These are phyloP conservation scores for Exserohilum rostratum DNA, from an alignment of 2,329 filamentous ascomycete genomes.

Conservation along the genomic window DNA sequence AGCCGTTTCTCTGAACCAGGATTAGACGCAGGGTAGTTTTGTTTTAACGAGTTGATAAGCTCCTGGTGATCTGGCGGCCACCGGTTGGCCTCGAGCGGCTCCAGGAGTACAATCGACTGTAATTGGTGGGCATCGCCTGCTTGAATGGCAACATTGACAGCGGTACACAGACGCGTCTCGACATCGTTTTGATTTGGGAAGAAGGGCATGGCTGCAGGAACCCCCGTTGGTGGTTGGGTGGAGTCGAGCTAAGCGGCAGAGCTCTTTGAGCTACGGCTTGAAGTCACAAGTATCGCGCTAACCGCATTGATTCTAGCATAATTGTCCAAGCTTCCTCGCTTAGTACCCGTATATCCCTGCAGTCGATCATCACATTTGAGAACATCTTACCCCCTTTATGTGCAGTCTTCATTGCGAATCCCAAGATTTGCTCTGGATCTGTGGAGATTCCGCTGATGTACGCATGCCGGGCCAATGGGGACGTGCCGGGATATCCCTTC, in stretches of 20 bases:
- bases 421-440: not conserved
- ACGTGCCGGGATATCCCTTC: not conserved
- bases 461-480: no score
- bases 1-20: slow-evolving; percentile 28
- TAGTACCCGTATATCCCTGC: slow-evolving; percentile 11
- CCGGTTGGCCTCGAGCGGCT: slow-evolving; percentile 26
- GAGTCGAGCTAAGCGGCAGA: slow-evolving; percentile 13
- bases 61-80: slow-evolving; percentile 36
- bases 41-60: slow-evolving; percentile 34
- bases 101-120: slow-evolving; percentile 37
- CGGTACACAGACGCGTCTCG: slow-evolving; percentile 34
- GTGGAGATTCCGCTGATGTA: not conserved
- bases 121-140: slow-evolving; percentile 30
- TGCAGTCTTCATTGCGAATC: not conserved
- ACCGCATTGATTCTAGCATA: not conserved
- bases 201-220: slow-evolving; percentile 26
- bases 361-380: slow-evolving; percentile 2
- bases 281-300: slow-evolving; percentile 14
- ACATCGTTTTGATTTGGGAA: slow-evolving; percentile 30
- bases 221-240: slow-evolving; percentile 15
- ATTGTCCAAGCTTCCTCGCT: slow-evolving; percentile 8
- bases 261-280: slow-evolving; percentile 12
- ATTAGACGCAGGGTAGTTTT: slow-evolving; percentile 30
- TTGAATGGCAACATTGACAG: slow-evolving; percentile 36
- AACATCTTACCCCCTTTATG: not conserved